phyloP scores from a whole-genome alignment of 768 basidiomycete genomes.

The Suillus brevipes region DNA sequence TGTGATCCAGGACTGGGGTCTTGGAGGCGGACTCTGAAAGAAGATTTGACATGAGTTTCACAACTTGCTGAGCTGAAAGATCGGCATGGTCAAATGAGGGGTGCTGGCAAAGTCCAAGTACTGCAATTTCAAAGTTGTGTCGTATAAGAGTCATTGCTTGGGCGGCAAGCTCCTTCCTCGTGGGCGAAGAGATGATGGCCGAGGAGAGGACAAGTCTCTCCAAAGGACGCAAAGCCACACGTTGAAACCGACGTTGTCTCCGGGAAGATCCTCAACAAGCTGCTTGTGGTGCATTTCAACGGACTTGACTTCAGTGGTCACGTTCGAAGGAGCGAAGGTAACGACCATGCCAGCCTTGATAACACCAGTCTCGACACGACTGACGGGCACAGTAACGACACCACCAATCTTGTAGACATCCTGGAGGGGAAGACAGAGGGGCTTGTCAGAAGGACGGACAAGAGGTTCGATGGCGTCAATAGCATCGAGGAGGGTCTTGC shows the following conservation, averaged over 20 bases:
- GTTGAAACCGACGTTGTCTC: conserved; percentile 99
- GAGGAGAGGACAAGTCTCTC: conserved; percentile 78
- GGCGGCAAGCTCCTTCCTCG: conserved; percentile 55
- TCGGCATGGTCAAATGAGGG: conserved; percentile 84
- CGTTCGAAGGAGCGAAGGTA: conserved; percentile 93
- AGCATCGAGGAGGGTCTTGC: conserved; percentile 99
- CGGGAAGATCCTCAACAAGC: conserved; percentile 90
- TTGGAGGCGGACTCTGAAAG: conserved; percentile 71
- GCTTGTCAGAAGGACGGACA: conserved; percentile 95
- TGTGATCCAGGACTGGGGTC: conserved; percentile 65
- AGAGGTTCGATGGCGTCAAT: conserved; percentile 99
- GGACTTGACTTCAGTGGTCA: conserved; percentile 99
- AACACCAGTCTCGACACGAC: conserved; percentile 99
- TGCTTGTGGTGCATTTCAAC: conserved; percentile 99
- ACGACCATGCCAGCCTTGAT: conserved; percentile 99
- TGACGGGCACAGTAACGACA: conserved; percentile 99
- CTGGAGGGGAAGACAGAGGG: conserved; percentile 99
- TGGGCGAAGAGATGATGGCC: conserved; percentile 65
- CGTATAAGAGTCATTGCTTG: conserved; percentile 71
- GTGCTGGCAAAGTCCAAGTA: conserved; percentile 72
- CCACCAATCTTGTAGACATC: conserved; percentile 99
- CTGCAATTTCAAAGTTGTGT: conserved; percentile 76
- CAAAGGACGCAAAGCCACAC: conserved; percentile 79
- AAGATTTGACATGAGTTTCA: conserved; percentile 79
- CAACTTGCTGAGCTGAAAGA: conserved; percentile 69